Evolutionary conservation across 805 yeast species (phyloP).

Genomic region (Phaffomyces opuntiae): DNA sequence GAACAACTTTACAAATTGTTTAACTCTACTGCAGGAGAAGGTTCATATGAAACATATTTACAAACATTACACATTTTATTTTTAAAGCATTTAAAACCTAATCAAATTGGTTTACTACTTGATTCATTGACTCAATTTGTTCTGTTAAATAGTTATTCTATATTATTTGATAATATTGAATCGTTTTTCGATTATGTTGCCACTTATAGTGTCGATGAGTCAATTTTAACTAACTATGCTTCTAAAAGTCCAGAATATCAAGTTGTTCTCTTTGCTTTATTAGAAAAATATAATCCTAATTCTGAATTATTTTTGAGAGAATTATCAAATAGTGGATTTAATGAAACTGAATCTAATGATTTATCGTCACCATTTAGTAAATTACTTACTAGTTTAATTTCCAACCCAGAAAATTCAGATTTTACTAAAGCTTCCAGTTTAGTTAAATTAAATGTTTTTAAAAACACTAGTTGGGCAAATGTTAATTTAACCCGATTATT

Average conservation of each 20-base stretch:
- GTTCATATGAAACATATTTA: slow-evolving; percentile 39
- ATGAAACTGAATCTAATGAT: background rate
- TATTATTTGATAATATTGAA: slow-evolving; percentile 31
- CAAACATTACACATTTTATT: slow-evolving; percentile 47
- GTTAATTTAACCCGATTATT: slow-evolving; percentile 15
- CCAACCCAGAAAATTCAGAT: slow-evolving; percentile 17
- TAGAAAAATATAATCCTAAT: slow-evolving; percentile 11
- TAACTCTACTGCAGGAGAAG: slow-evolving; percentile 40
- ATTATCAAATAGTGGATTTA: slow-evolving; percentile 18
- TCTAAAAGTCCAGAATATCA: slow-evolving; percentile 17
- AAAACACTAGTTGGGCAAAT: slow-evolving; percentile 23
- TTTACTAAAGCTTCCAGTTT: slow-evolving; percentile 18
- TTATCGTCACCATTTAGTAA: slow-evolving; percentile 15
- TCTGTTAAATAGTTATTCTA: slow-evolving; percentile 25
- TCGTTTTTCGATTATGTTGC: slow-evolving; percentile 32
- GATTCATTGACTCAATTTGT: slow-evolving; percentile 17
- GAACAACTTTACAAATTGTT: slow-evolving; percentile 28
- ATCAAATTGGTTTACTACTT: slow-evolving; percentile 14
- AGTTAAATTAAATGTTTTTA: slow-evolving; percentile 20
- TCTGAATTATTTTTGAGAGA: slow-evolving; percentile 21
- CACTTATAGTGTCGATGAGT: slow-evolving; percentile 11
- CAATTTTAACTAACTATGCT: background rate
- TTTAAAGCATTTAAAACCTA: slow-evolving; percentile 32
- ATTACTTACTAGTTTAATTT: slow-evolving; percentile 22
- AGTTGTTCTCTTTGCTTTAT: slow-evolving; percentile 21